These are phyloP conservation scores for Annona cherimola DNA, from an alignment of 164 flowering plant genomes.

Conservation along the genomic window DNA sequence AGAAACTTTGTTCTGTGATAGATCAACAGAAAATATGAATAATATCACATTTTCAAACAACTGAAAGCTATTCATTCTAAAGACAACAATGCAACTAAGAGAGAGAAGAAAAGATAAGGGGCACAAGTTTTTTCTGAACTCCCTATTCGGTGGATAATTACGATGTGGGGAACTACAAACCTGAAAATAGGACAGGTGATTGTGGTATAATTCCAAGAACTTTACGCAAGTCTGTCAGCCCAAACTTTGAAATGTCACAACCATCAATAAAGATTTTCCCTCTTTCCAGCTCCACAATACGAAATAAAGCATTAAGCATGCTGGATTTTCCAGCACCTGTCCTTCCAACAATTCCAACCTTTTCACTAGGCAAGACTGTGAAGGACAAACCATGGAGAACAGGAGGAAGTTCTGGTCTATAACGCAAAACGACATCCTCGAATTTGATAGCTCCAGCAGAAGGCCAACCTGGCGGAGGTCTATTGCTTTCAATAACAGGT, in stretches of 20 bases:
- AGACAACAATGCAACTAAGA: too few relatives aligned
- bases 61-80: too few relatives aligned
- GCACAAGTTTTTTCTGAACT: too few relatives aligned
- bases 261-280: conserved; percentile 87
- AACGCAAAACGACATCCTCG: conserved; percentile 85
- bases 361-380: conserved; percentile 68
- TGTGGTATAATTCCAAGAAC: conserved; percentile 98
- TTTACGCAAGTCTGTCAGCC: conserved; percentile 76
- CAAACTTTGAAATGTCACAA: conserved; percentile 74
- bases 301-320: conserved; percentile 92
- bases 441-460: conserved; percentile 76
- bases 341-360: conserved; percentile 95
- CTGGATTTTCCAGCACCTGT: conserved; percentile 99
- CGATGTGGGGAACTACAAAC: conserved; percentile 30
- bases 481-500: conserved; percentile 56
- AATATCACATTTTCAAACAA: too few relatives aligned
- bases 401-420: conserved; percentile 96
- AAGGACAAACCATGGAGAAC: conserved; percentile 91
- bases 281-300: conserved; percentile 87
- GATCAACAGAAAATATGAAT: too few relatives aligned
- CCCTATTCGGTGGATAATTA: background rate
- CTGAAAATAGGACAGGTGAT: conserved; percentile 96
- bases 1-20: too few relatives aligned
- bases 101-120: too few relatives aligned
- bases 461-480: conserved; percentile 99